Conservation (phyloP, 495 filamentous ascomycete genomes). For the Daldinia caldariorum region DNA sequence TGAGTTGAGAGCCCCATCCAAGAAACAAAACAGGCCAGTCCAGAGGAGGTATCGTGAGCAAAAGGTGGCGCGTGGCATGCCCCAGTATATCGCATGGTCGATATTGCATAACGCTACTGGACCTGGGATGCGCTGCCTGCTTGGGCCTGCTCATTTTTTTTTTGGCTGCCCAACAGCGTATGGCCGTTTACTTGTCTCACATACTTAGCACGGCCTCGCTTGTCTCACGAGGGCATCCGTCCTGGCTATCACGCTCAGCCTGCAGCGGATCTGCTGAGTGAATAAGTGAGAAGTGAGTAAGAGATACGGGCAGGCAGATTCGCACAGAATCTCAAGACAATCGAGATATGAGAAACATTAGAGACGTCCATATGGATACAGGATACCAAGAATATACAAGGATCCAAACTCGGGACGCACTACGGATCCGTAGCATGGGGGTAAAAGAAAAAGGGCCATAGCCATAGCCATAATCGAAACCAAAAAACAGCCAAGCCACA, state of each 20-base stretch:
- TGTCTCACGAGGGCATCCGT: slow-evolving; percentile 44
- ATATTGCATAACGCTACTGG: slow-evolving; percentile 22
- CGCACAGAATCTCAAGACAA: slow-evolving; percentile 18
- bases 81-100: slow-evolving; percentile 31
- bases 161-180: slow-evolving; percentile 37
- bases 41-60: slow-evolving; percentile 34
- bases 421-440: no score
- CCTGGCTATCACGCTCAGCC: slow-evolving; percentile 33
- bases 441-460: not conserved
- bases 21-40: not conserved
- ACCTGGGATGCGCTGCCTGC: slow-evolving; percentile 24
- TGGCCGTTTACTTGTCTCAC: slow-evolving; percentile 38
- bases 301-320: not conserved
- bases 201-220: slow-evolving; percentile 24
- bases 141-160: not conserved
- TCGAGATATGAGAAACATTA: not conserved
- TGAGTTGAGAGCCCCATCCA: not conserved
- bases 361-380: not conserved
- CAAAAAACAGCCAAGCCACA: slow-evolving; percentile 29
- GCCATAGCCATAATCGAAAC: not conserved
- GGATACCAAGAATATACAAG: not conserved
- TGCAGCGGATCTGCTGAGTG: slow-evolving; percentile 41
- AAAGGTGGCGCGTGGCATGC: slow-evolving; percentile 37
- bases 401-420: no score
- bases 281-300: slow-evolving; percentile 18